These are phyloP conservation scores for Achlya hypogyna DNA, from an alignment of 352 stramenopile species.

Conservation along the genomic window DNA sequence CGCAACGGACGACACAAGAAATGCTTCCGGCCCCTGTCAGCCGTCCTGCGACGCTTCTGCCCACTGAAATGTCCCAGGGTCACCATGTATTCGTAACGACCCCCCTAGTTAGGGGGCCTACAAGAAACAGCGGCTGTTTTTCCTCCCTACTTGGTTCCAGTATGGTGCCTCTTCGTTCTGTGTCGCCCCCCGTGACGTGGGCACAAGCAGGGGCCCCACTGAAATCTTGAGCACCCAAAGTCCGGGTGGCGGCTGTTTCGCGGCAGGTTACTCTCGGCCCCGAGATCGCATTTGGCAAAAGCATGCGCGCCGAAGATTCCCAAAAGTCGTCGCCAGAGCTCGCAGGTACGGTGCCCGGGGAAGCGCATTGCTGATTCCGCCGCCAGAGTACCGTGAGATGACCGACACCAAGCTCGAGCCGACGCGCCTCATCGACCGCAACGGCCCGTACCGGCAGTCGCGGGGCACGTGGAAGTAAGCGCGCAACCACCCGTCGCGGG, in stretches of 20 bases:
- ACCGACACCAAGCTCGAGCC: background rate
- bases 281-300: background rate
- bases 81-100: background rate
- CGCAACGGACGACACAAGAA: too few relatives aligned
- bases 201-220: too few relatives aligned
- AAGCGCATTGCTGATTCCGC: background rate
- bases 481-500: background rate
- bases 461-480: slow-evolving; percentile 19
- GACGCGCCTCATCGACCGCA: background rate
- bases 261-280: background rate
- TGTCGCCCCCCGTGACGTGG: too few relatives aligned
- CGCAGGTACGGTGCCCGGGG: background rate
- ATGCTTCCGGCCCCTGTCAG: background rate
- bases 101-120: background rate
- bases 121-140: too few relatives aligned
- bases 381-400: slow-evolving; percentile 1
- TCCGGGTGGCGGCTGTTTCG: background rate
- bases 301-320: background rate
- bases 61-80: background rate
- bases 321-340: background rate
- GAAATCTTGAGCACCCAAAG: background rate
- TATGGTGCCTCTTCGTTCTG: too few relatives aligned
- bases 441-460: slow-evolving; percentile 2
- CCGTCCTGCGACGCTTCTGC: background rate
- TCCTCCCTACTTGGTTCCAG: too few relatives aligned